Conservation (phyloP, 75 land plant genomes). For the Cupressus sempervirens region DNA sequence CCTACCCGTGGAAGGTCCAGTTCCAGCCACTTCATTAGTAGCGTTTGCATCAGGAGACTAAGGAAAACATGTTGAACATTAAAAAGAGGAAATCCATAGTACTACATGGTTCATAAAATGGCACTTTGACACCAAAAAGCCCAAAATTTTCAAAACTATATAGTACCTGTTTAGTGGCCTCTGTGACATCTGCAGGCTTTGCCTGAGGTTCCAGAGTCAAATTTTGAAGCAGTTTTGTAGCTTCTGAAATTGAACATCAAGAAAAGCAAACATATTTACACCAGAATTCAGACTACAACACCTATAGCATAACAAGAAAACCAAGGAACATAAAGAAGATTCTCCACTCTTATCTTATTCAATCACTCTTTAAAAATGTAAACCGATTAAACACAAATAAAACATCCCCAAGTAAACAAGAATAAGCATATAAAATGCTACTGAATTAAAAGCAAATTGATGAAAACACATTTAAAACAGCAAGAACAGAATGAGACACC, state of each 20-base stretch:
- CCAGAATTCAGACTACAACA: neutral
- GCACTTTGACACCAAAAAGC: neutral
- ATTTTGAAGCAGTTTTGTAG: conserved; percentile 47
- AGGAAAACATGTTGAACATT: neutral
- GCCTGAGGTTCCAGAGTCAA: conserved; percentile 39
- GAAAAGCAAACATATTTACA: neutral
- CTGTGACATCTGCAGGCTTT: conserved; percentile 26
- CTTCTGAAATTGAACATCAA: conserved; percentile 27
- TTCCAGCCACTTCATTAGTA: neutral
- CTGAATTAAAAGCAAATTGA: neutral
- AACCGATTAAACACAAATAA: neutral
- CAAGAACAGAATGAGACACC: neutral
- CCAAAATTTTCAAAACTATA: neutral
- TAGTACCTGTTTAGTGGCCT: conserved; percentile 27
- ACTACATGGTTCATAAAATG: no score
- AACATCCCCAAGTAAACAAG: neutral
- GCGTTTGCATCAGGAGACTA: conserved; percentile 15
- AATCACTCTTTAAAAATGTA: neutral
- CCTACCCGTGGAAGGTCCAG: conserved; percentile 22
- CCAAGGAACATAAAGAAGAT: neutral
- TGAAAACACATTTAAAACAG: neutral
- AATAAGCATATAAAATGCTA: neutral
- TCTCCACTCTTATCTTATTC: neutral
- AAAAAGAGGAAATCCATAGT: neutral
- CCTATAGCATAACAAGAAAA: neutral